Percentiles rank a stretch among this genome's conserved stretches.
Conservation (phyloP, 1,284 basidiomycete species). For the Microbotryomycetes sp. region DNA sequence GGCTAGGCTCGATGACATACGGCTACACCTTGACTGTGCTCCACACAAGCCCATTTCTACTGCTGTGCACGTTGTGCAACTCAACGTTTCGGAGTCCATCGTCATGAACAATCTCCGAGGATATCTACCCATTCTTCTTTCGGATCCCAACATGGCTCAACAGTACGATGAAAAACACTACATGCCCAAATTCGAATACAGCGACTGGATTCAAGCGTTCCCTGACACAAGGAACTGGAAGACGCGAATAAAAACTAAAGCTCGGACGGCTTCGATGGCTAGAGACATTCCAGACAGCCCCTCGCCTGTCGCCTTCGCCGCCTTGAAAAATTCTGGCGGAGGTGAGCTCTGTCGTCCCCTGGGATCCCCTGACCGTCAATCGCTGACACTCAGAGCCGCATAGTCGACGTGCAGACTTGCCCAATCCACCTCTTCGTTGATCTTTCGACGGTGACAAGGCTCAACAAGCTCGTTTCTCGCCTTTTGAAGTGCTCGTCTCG, state of each 20-base stretch:
- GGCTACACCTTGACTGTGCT: not conserved
- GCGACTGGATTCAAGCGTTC: slow-evolving; percentile 39
- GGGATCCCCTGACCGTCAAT: too few relatives aligned
- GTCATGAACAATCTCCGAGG: not conserved
- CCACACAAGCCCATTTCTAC: not conserved
- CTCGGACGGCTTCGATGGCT: slow-evolving; percentile 27
- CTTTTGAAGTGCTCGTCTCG: slow-evolving; percentile 4
- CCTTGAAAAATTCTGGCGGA: not conserved
- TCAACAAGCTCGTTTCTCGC: slow-evolving; percentile 38
- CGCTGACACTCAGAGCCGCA: too few relatives aligned
- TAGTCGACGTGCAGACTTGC: too few relatives aligned
- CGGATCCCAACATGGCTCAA: slow-evolving; percentile 39
- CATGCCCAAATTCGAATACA: slow-evolving; percentile 39
- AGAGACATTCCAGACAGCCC: not conserved
- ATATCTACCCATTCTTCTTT: slow-evolving; percentile 41
- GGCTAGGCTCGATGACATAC: not conserved
- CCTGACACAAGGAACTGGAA: slow-evolving; percentile 20
- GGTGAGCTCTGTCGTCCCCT: too few relatives aligned
- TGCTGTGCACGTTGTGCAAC: not conserved
- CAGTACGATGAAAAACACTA: slow-evolving; percentile 36
- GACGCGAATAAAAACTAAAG: slow-evolving; percentile 37
- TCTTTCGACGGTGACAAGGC: slow-evolving; percentile 48
- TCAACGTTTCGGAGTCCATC: not conserved
- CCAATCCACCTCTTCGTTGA: slow-evolving; percentile 73
- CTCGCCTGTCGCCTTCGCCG: not conserved